phyloP scores from a whole-genome alignment of 495 filamentous ascomycete species.

The Cercophora scortea region DNA sequence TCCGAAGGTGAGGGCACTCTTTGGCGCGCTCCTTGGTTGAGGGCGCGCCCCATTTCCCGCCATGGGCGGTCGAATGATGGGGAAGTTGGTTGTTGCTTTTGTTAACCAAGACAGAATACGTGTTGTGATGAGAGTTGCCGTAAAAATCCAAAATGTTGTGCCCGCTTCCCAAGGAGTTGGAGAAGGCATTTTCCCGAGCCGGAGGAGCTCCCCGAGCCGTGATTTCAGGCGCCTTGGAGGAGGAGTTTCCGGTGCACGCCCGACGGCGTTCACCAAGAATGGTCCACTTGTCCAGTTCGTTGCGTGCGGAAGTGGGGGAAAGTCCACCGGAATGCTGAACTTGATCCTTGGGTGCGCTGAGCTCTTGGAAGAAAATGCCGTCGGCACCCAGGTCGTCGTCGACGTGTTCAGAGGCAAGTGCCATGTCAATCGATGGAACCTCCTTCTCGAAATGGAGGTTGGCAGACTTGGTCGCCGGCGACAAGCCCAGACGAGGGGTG shows the following conservation, averaged over 20 bases:
- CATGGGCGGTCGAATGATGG: conserved; percentile 5
- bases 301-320: conserved; percentile 41
- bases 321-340: conserved; percentile 36
- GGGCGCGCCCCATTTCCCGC: conserved; percentile 19
- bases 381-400: conserved; percentile 53
- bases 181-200: conserved; percentile 3
- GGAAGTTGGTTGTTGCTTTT: conserved; percentile 17
- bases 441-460: conserved; percentile 31
- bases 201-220: conserved; percentile 20
- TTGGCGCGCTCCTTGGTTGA: conserved; percentile 38
- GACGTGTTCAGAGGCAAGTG: conserved; percentile 35
- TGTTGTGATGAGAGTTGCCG: conserved; percentile 13
- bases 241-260: conserved; percentile 46
- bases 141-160: conserved; percentile 27
- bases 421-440: conserved; percentile 30
- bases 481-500: conserved; percentile 42
- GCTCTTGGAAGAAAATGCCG: conserved; percentile 63
- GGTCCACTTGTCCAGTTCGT: conserved; percentile 74
- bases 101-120: conserved; percentile 19
- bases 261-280: conserved; percentile 74
- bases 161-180: conserved; percentile 20
- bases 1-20: conserved; percentile 42
- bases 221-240: conserved; percentile 30
- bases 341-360: conserved; percentile 33
- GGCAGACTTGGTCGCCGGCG: conserved; percentile 42